These are phyloP conservation scores for Isochrysis galbana DNA, from an alignment of 78 protist genomes.

Conservation along the genomic window DNA sequence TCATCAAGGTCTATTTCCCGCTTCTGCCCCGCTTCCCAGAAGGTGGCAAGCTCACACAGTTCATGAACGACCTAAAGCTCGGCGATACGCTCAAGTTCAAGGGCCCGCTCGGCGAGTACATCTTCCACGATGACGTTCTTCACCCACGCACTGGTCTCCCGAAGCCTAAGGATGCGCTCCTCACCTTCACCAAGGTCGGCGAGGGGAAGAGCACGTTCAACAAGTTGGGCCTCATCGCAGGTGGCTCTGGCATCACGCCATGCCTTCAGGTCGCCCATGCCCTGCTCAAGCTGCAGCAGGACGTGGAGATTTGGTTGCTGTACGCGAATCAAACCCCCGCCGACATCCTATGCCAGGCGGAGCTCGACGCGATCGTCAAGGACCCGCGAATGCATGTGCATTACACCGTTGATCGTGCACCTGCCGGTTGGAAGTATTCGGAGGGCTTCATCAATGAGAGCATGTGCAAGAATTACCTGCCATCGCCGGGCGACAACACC, in stretches of 20 bases:
- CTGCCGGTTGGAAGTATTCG: too few relatives aligned
- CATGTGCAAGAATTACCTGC: too few relatives aligned
- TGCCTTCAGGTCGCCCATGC: conserved; percentile 66
- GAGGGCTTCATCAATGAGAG: too few relatives aligned
- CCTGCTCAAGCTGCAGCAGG: neutral
- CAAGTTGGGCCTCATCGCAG: conserved; percentile 70
- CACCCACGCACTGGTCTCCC: neutral
- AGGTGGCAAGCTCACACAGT: conserved; percentile 27
- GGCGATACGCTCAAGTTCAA: conserved; percentile 68
- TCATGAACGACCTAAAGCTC: neutral
- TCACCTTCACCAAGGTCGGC: neutral
- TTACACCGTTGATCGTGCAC: too few relatives aligned
- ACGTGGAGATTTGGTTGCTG: neutral
- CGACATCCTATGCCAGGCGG: neutral
- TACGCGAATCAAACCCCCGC: conserved; percentile 5
- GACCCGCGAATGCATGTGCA: too few relatives aligned
- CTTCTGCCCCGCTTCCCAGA: conserved; percentile 33
- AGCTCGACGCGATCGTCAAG: neutral
- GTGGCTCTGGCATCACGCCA: conserved; percentile 89
- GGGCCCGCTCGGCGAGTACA: conserved; percentile 64
- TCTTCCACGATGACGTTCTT: neutral
- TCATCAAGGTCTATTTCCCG: conserved; percentile 66
- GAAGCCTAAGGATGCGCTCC: neutral
- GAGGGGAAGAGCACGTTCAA: neutral
- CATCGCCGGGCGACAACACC: too few relatives aligned